Evolutionary conservation across 1,284 basidiomycete genomes (phyloP), one percentile per base, ranked within the genome.

Genomic region (Apiotrichum domesticum): DNA sequence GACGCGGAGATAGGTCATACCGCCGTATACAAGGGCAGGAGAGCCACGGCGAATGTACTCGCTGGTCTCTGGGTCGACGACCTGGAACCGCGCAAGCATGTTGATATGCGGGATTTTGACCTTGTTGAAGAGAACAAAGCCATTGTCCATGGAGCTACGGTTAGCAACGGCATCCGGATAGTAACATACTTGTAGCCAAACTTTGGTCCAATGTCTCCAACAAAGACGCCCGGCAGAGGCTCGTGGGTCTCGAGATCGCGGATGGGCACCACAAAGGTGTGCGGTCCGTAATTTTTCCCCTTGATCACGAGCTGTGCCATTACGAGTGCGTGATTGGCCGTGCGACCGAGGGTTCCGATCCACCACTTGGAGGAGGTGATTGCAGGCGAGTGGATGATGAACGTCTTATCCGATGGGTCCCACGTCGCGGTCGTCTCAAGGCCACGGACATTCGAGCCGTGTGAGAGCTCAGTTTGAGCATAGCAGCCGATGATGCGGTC

Each of bases 61-160:
- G 58, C 33, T 69, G 68, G 35, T 82, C 77, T 29, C 80, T 71
- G 6, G 80, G 69, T 58, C 57, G 13, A 75, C 71, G 66, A 81
- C 80, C 37, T 80, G 80, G 70, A 82, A 80, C 69, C 82, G 82
- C 79, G 82, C 81, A 61, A 83, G 77, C 81, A 83, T 82, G 69
- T 77, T 68, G 10, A 79, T 77, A 51, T 81, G 76, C 6, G 81
- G 81, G 33, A 83, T 78, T 51, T 80, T 77, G 52, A 82, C 81
- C 57, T 81, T 77, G 56, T 81, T 82, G 71, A 83, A 83, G 62
- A 63, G 73, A 49, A 77, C 78, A 59, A 75, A 79, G 3, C 78
- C 78, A 60, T 80, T 80, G 63, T 80, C 78, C 62, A 82, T 81
- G 43, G 57, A 58, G 34, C 51, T 54, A 35, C 3, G n/a, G 48